Evolutionary conservation across 305 asterid genomes (phyloP), one percentile per base, ranked within the genome.

Genomic region (Fraxinus velutina): DNA sequence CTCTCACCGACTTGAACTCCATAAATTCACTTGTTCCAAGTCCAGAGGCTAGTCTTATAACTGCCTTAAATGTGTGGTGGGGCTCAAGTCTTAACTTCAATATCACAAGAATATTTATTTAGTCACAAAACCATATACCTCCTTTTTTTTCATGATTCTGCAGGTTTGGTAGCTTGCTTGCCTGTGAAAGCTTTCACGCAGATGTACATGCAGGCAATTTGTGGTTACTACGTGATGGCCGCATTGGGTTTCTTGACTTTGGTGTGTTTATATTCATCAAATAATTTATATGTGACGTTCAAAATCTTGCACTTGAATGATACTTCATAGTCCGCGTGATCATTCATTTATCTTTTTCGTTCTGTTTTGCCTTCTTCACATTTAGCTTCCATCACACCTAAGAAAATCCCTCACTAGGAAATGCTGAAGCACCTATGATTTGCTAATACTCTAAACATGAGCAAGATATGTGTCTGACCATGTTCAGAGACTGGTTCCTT

Each of bases 191-290:
- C 82, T 94, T 96, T 87, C 99, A 96, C 75, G 99, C 99, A 17
- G 99, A 96, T 78, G 98, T 96, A 76, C 99, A 96, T 78, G 98
- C 99, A 17, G 99, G 99, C 82, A 96, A 96, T 87, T 89, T 96
- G 78, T 94, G 98, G 99, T 89, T 89, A 83, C 89, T 96, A 36
- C 97, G 89, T 78, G 99, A 96, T 92, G 99, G 98, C 33, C 98
- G 99, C 60, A 94, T 96, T 85, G 99, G 97, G 73, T 96, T 96
- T 89, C 97, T 96, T 77, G 99, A 96, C 90, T 96, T 96, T 73
- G 99, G 99, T 96, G 91, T 80, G 44, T 1, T 50, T 50, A 24
- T 19, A 2, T 2, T 19, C 29, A 22, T 22, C 71, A 68, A 68
- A 5, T 13, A 68, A 64, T 68, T 36, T 74, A 21, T 39, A 19